These are phyloP conservation scores for Anethum foeniculum DNA, from an alignment of 140 eudicot genomes.

Conservation along the genomic window DNA sequence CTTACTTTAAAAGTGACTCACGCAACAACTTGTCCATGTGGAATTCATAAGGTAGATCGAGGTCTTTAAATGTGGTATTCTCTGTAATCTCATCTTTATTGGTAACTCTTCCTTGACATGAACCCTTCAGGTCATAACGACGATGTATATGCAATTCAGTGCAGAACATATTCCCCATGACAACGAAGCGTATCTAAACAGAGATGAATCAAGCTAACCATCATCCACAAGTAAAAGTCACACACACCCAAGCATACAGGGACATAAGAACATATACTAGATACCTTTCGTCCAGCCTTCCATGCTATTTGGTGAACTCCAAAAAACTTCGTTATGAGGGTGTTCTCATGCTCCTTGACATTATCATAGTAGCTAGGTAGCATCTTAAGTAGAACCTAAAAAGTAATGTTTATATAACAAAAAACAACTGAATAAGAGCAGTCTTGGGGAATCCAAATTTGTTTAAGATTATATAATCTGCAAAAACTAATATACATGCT, in stretches of 20 bases:
- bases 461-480: neutral
- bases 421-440: neutral
- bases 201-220: too few relatives aligned
- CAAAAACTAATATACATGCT: neutral
- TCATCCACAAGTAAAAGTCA: neutral
- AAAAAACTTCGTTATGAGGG: slow-evolving; percentile 84
- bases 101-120: slow-evolving; percentile 72
- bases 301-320: slow-evolving; percentile 75
- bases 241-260: neutral
- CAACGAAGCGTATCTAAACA: slow-evolving; percentile 5
- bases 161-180: slow-evolving; percentile 17
- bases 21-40: slow-evolving; percentile 86
- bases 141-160: slow-evolving; percentile 88
- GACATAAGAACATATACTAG: neutral
- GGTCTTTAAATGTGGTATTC: slow-evolving; percentile 85
- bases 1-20: slow-evolving; percentile 77
- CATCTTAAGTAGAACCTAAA: slow-evolving; percentile 51
- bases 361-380: slow-evolving; percentile 81
- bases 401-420: neutral
- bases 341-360: slow-evolving; percentile 70
- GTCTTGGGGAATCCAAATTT: neutral
- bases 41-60: slow-evolving; percentile 74
- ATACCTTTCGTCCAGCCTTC: slow-evolving; percentile 77
- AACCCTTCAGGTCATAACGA: slow-evolving; percentile 89
- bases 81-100: slow-evolving; percentile 52